These are phyloP conservation scores for Nephelium lappaceum DNA, from an alignment of 345 rosid genomes.

Conservation along the genomic window DNA sequence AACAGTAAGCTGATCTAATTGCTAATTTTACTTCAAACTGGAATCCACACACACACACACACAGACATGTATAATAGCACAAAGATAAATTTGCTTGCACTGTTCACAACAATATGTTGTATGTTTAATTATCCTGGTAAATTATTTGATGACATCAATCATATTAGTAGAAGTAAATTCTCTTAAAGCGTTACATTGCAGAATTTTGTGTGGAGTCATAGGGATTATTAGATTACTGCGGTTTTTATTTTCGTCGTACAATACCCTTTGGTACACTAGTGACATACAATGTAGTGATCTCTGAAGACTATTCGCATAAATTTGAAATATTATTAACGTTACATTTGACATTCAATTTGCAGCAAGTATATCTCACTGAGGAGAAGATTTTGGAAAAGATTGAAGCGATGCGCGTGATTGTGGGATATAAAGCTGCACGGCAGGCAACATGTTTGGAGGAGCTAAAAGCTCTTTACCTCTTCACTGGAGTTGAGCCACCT, in stretches of 20 bases:
- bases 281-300: background rate
- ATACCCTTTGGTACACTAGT: too few relatives aligned
- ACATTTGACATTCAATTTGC: background rate
- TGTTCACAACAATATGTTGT: too few relatives aligned
- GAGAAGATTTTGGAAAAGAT: slow-evolving; percentile 67
- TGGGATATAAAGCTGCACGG: slow-evolving; percentile 56
- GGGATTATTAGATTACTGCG: background rate
- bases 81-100: too few relatives aligned
- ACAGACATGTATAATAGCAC: too few relatives aligned
- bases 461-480: slow-evolving; percentile 64
- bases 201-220: background rate
- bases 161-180: background rate
- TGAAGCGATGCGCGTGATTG: slow-evolving; percentile 47
- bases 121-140: too few relatives aligned
- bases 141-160: background rate
- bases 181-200: background rate
- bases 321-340: background rate
- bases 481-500: slow-evolving; percentile 68
- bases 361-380: slow-evolving; percentile 40
- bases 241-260: too few relatives aligned
- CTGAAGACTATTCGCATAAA: background rate
- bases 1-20: too few relatives aligned
- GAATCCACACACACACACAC: too few relatives aligned
- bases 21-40: too few relatives aligned
- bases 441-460: slow-evolving; percentile 54